Evolutionary conservation across 208 protist genomes (phyloP).

Genomic region (Phytomonas sp.): DNA sequence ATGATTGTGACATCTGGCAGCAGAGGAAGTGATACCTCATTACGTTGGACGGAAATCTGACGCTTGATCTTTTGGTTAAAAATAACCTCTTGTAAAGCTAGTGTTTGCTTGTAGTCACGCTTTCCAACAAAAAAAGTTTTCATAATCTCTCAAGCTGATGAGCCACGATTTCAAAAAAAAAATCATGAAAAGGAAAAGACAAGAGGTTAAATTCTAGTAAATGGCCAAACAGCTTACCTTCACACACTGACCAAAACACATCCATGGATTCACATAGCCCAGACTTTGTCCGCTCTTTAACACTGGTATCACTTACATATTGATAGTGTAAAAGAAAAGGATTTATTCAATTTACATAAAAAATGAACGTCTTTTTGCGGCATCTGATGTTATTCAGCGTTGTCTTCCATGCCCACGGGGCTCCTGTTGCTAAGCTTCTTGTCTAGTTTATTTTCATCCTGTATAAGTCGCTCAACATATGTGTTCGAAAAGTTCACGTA

Average conservation of each 20-base stretch:
- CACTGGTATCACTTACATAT: not conserved
- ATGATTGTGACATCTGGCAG: conserved; percentile 50
- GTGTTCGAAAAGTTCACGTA: conserved; percentile 30
- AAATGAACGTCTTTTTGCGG: conserved; percentile 10
- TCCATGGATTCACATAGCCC: too few relatives aligned
- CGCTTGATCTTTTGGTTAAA: conserved; percentile 60
- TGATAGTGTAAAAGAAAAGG: not conserved
- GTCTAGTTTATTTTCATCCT: conserved; percentile 44
- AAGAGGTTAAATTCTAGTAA: not conserved
- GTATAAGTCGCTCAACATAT: conserved; percentile 40
- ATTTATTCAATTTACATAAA: conserved; percentile 9
- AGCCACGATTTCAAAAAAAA: not conserved
- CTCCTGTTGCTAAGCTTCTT: conserved; percentile 21
- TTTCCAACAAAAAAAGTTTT: conserved; percentile 55
- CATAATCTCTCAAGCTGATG: conserved; percentile 25
- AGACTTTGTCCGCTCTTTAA: conserved; percentile 8
- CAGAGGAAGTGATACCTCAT: conserved; percentile 19
- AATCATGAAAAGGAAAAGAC: conserved; percentile 10
- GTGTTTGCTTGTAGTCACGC: conserved; percentile 40
- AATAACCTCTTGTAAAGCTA: conserved; percentile 60
- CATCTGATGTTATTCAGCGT: conserved; percentile 8
- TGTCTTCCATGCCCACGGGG: conserved; percentile 11
- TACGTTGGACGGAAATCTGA: conserved; percentile 30
- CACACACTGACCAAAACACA: not conserved
- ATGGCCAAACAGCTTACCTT: not conserved